Evolutionary conservation across 257 asterid species (phyloP).

Genomic region (Salvia hispanica): DNA sequence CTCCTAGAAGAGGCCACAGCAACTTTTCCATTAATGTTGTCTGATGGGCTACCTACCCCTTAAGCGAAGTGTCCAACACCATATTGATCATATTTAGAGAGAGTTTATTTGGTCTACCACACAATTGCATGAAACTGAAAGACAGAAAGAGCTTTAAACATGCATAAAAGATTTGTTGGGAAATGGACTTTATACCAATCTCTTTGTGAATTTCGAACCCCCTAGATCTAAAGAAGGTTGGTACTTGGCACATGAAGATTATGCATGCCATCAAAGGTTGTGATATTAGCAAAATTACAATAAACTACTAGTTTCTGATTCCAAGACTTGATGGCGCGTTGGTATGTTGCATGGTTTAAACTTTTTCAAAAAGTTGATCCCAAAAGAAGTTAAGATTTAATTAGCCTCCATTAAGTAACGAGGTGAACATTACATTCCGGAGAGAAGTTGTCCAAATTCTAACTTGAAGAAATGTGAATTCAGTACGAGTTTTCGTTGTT

Average conservation of each 20-base stretch:
- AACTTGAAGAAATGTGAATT: neutral
- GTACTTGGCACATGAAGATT: neutral
- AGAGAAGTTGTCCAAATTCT: neutral
- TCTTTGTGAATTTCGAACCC: neutral
- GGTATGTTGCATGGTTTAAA: neutral
- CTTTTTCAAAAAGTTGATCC: neutral
- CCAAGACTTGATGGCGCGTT: neutral
- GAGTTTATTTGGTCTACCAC: too few species aligned
- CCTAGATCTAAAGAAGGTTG: neutral
- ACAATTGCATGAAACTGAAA: too few species aligned
- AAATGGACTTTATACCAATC: too few species aligned
- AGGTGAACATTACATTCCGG: neutral
- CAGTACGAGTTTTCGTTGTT: neutral
- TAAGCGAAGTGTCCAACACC: neutral
- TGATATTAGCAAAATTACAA: neutral
- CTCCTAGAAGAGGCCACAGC: neutral
- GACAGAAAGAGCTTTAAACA: too few species aligned
- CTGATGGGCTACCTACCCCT: neutral
- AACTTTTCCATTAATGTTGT: neutral
- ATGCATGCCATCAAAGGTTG: neutral
- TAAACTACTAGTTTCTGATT: neutral
- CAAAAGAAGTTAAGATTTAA: neutral
- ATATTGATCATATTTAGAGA: too few species aligned
- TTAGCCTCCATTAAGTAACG: neutral
- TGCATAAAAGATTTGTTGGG: too few species aligned